phyloP scores from a whole-genome alignment of 495 filamentous ascomycete genomes.

The Chaetomium cochliodes region DNA sequence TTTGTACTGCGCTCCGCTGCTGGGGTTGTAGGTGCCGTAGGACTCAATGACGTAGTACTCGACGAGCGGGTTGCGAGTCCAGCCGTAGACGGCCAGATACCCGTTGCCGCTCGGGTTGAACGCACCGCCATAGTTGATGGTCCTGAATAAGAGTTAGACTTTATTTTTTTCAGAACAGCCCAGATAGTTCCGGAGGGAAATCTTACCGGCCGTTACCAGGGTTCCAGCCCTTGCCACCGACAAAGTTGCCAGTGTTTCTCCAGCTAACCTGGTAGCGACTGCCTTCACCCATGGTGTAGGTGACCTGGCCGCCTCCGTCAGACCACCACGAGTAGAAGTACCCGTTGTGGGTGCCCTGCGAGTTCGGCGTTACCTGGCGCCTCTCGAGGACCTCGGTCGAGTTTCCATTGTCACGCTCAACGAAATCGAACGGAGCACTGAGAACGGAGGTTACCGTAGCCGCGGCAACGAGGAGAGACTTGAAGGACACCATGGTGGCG shows the following conservation, averaged over 20 bases:
- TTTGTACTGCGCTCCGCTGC: conserved; percentile 44
- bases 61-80: conserved; percentile 54
- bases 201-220: conserved; percentile 39
- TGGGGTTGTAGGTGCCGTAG: conserved; percentile 55
- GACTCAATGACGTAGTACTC: conserved; percentile 61
- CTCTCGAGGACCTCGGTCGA: conserved; percentile 20
- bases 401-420: conserved; percentile 14
- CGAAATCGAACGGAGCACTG: conserved; percentile 22
- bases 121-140: conserved; percentile 37
- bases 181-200: neutral
- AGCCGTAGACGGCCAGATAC: conserved; percentile 59
- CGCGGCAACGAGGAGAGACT: conserved; percentile 23
- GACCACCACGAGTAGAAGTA: conserved; percentile 64
- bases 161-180: no score
- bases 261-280: conserved; percentile 58
- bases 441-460: conserved; percentile 17
- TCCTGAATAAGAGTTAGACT: conserved; percentile 9
- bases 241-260: conserved; percentile 55
- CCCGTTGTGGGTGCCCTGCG: conserved; percentile 49
- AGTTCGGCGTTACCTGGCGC: conserved; percentile 19
- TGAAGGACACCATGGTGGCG: conserved; percentile 27
- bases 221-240: conserved; percentile 61
- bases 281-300: conserved; percentile 52
- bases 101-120: conserved; percentile 38
- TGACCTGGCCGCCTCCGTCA: conserved; percentile 51